Conservation (phyloP, 2,329 filamentous ascomycete genomes). For the Acephala macrosclerotiorum region DNA sequence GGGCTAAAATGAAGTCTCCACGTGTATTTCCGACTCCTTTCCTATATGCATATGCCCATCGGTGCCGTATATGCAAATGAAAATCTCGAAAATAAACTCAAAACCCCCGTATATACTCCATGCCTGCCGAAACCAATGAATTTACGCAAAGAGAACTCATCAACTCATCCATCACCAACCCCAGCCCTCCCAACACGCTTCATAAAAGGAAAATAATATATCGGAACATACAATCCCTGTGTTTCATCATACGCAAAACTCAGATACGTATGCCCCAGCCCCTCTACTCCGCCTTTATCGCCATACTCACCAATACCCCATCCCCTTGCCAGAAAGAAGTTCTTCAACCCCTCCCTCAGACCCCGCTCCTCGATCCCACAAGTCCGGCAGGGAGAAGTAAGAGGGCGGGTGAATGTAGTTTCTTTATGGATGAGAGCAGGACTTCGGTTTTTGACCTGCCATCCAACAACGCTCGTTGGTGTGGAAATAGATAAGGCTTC, state of each 20-base stretch:
- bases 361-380: neutral
- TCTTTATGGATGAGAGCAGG: neutral
- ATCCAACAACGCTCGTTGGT: conserved; percentile 5
- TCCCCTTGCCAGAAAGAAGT: neutral
- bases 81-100: too few species aligned
- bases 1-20: too few species aligned
- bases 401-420: neutral
- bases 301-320: neutral
- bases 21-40: too few species aligned
- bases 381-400: neutral
- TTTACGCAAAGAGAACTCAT: too few species aligned
- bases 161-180: too few species aligned
- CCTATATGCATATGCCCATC: too few species aligned
- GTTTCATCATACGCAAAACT: neutral
- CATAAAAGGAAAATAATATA: neutral
- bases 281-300: neutral
- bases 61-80: too few species aligned
- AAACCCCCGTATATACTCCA: too few species aligned
- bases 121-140: too few species aligned
- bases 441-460: neutral
- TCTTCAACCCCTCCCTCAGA: neutral
- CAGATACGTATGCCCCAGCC: neutral
- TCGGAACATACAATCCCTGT: neutral
- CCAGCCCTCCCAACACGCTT: neutral
- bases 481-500: conserved; percentile 19